Evolutionary conservation across 2,329 filamentous ascomycete genomes (phyloP).

Genomic region (Colletotrichum sp.): DNA sequence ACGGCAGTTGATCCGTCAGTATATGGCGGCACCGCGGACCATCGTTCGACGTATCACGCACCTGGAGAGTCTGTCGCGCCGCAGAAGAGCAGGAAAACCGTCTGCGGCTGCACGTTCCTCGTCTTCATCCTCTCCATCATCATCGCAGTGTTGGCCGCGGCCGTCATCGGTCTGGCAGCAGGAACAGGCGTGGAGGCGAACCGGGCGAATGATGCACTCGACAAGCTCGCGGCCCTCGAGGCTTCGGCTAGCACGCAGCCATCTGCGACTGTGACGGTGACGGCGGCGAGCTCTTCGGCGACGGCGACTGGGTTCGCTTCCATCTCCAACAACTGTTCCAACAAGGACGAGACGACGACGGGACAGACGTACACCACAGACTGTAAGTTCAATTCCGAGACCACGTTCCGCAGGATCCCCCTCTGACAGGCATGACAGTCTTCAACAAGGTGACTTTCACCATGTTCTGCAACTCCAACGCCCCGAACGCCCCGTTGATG

Average conservation of each 20-base stretch:
- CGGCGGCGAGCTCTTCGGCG: constrained; percentile 23
- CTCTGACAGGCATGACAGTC: constrained; percentile 33
- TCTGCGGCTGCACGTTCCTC: constrained; percentile 34
- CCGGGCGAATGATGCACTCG: constrained; percentile 41
- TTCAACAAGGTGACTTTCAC: constrained; percentile 40
- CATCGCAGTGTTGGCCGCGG: constrained; percentile 42
- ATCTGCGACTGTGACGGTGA: constrained; percentile 21
- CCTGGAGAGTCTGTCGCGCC: not conserved
- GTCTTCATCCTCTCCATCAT: constrained; percentile 46
- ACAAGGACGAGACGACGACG: constrained; percentile 36
- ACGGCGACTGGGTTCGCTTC: constrained; percentile 30
- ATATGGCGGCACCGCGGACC: constrained; percentile 1
- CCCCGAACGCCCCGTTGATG: constrained; percentile 39
- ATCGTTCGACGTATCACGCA: not conserved
- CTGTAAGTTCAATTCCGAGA: constrained; percentile 32
- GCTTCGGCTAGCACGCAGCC: constrained; percentile 22
- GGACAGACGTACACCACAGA: constrained; percentile 44
- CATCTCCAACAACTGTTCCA: constrained; percentile 46
- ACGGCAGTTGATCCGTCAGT: constrained; percentile 5
- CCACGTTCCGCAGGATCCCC: too few relatives aligned
- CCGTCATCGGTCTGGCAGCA: constrained; percentile 49
- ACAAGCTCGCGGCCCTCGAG: constrained; percentile 33
- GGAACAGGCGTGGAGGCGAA: constrained; percentile 47
- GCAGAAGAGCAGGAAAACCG: not conserved
- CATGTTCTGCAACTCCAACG: constrained; percentile 49